A percentile compares a stretch with the other conserved stretches of the same genome.
Evolutionary conservation across 306 rosid genomes (phyloP).

Genomic region (Biancaea sappan): DNA sequence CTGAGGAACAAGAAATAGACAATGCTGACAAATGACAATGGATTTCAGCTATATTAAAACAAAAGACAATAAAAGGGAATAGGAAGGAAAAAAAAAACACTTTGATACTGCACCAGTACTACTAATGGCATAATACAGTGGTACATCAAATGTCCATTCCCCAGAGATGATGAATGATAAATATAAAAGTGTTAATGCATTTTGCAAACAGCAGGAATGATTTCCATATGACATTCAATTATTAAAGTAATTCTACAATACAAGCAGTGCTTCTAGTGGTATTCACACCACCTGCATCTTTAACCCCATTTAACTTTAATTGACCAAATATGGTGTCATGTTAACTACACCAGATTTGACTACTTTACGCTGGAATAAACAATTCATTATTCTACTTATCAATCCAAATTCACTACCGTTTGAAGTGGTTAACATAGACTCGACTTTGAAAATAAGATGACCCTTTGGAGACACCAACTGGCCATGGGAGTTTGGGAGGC

Average conservation of each 20-base stretch:
- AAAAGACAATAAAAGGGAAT: neutral
- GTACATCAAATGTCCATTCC: neutral
- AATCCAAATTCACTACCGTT: no score
- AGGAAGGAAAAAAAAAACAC: neutral
- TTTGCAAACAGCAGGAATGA: neutral
- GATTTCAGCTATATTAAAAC: neutral
- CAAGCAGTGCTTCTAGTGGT: no score
- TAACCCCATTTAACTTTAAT: no score
- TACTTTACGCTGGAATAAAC: neutral
- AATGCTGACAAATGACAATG: neutral
- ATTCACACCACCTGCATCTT: no score
- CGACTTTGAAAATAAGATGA: neutral
- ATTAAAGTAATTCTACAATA: no score
- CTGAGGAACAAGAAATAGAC: neutral
- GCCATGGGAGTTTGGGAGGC: neutral
- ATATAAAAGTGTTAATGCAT: no score
- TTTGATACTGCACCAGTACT: no score
- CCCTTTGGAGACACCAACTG: neutral
- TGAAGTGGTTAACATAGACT: neutral
- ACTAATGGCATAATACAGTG: no score
- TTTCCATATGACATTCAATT: neutral
- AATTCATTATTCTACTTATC: no score
- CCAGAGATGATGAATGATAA: no score
- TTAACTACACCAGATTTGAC: neutral
- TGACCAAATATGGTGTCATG: neutral